Evolutionary conservation across 768 basidiomycete genomes (phyloP).

Genomic region (Rickenella mellea): DNA sequence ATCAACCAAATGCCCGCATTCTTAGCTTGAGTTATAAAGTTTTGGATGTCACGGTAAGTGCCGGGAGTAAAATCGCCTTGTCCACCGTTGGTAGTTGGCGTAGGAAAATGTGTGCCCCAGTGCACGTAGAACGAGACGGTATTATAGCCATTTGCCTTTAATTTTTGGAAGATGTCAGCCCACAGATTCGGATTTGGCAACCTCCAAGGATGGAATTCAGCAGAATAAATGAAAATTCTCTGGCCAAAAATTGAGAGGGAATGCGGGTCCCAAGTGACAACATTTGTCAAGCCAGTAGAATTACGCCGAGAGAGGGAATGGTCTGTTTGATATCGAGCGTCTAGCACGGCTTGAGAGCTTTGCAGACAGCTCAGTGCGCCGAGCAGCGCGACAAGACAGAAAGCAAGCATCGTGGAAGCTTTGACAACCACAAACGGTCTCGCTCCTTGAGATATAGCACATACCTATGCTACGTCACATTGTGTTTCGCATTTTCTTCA

Average conservation of each 20-base stretch:
- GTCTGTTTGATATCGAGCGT: too few relatives aligned
- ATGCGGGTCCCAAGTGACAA: conserved; percentile 51
- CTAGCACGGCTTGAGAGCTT: too few relatives aligned
- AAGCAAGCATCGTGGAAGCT: too few relatives aligned
- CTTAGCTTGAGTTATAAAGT: conserved; percentile 42
- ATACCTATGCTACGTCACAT: too few relatives aligned
- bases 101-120: conserved; percentile 48
- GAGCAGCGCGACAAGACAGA: too few relatives aligned
- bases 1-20: conserved; percentile 48
- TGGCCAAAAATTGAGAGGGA: conserved; percentile 51
- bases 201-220: conserved; percentile 57
- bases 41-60: conserved; percentile 42
- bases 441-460: too few relatives aligned
- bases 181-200: conserved; percentile 36
- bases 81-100: conserved; percentile 31
- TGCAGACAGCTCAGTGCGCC: too few relatives aligned
- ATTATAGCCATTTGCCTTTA: conserved; percentile 54
- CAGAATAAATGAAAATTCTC: conserved; percentile 47
- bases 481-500: too few relatives aligned
- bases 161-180: conserved; percentile 53
- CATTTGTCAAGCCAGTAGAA: conserved; percentile 36
- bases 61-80: conserved; percentile 38
- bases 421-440: too few relatives aligned
- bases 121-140: conserved; percentile 51
- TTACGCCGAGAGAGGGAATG: too few relatives aligned